These are phyloP conservation scores for Linderniella brevidens DNA, from an alignment of 257 asterid species.

Conservation along the genomic window DNA sequence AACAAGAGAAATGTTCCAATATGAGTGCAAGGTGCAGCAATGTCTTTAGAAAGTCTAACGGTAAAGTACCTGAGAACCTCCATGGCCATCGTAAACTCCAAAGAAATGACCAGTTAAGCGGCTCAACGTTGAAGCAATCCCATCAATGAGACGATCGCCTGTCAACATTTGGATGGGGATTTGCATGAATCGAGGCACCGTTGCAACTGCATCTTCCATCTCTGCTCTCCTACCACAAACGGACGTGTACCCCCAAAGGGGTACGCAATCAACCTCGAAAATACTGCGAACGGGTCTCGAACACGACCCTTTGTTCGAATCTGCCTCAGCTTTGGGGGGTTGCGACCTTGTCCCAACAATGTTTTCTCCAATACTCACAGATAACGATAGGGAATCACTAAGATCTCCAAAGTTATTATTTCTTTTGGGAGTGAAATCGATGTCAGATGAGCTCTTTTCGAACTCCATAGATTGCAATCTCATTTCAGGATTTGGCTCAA, in stretches of 20 bases:
- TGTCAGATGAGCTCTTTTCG: constrained; percentile 19
- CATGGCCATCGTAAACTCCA: constrained; percentile 90
- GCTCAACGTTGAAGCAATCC: constrained; percentile 38
- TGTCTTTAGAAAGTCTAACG: no score
- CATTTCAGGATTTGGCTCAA: constrained; percentile 26
- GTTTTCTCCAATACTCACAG: constrained; percentile 17
- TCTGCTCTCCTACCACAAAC: constrained; percentile 62
- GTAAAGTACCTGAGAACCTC: constrained; percentile 93
- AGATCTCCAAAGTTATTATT: constrained; percentile 11
- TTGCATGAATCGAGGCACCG: constrained; percentile 48
- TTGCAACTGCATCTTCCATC: constrained; percentile 64
- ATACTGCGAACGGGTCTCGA: constrained; percentile 41
- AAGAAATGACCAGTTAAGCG: constrained; percentile 75
- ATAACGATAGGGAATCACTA: constrained; percentile 17
- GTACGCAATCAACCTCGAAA: constrained; percentile 70
- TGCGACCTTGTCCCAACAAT: constrained; percentile 20
- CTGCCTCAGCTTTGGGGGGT: constrained; percentile 17
- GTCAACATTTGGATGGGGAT: constrained; percentile 66
- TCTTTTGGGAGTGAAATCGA: constrained; percentile 22
- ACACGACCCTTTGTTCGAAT: constrained; percentile 17
- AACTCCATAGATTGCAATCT: constrained; percentile 22
- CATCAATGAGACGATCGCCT: constrained; percentile 18
- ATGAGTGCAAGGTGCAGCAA: no score
- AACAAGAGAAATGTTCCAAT: no score
- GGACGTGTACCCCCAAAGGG: constrained; percentile 76